phyloP scores from a whole-genome alignment of 1,139 yeast species.

The Hyphopichia fennica region DNA sequence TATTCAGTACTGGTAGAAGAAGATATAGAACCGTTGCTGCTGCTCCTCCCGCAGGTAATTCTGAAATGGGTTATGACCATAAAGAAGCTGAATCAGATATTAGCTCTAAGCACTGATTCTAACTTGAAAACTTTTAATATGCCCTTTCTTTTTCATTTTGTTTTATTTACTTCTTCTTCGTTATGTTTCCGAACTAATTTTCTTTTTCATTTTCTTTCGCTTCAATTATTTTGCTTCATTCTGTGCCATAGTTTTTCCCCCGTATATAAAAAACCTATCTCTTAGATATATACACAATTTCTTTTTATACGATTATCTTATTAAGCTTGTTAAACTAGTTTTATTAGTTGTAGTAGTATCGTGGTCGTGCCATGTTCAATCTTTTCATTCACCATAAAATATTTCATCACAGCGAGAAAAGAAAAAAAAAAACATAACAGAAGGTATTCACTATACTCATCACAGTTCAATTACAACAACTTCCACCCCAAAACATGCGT shows the following conservation, averaged over 20 bases:
- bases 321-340: no score
- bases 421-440: no score
- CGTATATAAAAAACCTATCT: no score
- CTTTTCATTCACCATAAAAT: no score
- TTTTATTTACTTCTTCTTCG: not conserved
- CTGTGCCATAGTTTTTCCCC: constrained; percentile 1
- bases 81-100: not conserved
- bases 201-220: not conserved
- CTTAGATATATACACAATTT: no score
- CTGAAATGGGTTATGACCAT: constrained; percentile 31
- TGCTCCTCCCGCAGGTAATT: constrained; percentile 6
- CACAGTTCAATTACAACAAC: not conserved
- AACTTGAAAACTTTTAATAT: not conserved
- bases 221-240: not conserved
- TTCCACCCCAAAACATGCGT: constrained; percentile 6
- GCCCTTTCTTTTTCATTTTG: not conserved
- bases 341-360: no score
- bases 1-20: constrained; percentile 35
- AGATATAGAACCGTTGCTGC: constrained; percentile 27
- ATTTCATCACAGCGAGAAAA: no score
- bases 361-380: no score
- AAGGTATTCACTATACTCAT: no score
- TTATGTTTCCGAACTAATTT: not conserved
- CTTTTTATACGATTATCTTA: no score
- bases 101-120: not conserved